These are phyloP conservation scores for Malus hybrid DNA, from an alignment of 331 rosid genomes.

Conservation along the genomic window DNA sequence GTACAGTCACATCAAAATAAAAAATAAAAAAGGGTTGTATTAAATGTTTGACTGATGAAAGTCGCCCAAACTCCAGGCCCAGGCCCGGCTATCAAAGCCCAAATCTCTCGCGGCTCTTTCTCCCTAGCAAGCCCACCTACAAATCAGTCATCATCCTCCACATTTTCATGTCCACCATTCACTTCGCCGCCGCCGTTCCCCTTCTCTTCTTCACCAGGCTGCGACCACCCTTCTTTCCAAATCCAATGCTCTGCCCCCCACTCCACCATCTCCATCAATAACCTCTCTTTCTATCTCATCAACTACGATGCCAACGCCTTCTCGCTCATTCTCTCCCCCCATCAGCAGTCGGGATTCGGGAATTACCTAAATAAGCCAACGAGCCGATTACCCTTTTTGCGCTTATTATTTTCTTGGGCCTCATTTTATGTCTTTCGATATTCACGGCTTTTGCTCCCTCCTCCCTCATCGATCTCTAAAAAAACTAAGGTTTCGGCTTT, in stretches of 20 bases:
- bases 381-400: constrained; percentile 14
- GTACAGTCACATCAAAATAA: no score
- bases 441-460: constrained; percentile 44
- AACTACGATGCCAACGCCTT: constrained; percentile 47
- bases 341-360: not conserved
- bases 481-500: constrained; percentile 75
- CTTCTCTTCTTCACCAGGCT: constrained; percentile 60
- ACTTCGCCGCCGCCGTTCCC: constrained; percentile 47
- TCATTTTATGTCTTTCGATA: constrained; percentile 33
- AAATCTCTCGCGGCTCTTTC: no score
- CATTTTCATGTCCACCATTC: constrained; percentile 55
- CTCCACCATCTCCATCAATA: constrained; percentile 57
- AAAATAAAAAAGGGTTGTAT: no score
- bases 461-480: constrained; percentile 39
- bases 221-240: constrained; percentile 92
- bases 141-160: no score
- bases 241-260: constrained; percentile 45
- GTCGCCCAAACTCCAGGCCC: no score
- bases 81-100: no score
- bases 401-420: constrained; percentile 4
- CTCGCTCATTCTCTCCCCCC: constrained; percentile 52
- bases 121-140: no score
- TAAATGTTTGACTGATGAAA: no score
- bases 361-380: not conserved
- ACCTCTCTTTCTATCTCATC: constrained; percentile 56